phyloP scores from a whole-genome alignment of 768 basidiomycete genomes.

The Lepiota brunneoincarnata region DNA sequence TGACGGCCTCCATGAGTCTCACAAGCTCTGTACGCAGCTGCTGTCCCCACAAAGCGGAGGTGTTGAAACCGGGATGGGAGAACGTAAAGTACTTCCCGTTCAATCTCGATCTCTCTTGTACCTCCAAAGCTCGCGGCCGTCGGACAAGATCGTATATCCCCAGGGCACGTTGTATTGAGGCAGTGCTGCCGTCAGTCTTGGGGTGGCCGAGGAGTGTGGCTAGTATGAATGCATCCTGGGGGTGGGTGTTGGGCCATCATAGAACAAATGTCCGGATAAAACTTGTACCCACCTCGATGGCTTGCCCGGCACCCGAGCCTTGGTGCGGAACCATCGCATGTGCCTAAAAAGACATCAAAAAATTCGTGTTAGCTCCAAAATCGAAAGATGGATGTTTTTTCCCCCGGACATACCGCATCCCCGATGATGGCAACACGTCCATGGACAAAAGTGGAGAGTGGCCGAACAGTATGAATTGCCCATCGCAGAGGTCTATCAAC shows the following conservation, averaged over 20 bases:
- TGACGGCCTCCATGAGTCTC: constrained; percentile 38
- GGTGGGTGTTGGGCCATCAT: background rate
- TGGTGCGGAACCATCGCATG: constrained; percentile 56
- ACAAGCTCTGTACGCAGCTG: constrained; percentile 31
- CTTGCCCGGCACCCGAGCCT: constrained; percentile 58
- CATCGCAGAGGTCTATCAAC: constrained; percentile 52
- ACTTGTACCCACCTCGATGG: constrained; percentile 42
- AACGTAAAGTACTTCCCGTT: constrained; percentile 43
- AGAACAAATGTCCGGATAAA: background rate
- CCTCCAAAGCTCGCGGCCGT: constrained; percentile 40
- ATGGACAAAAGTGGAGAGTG: constrained; percentile 48
- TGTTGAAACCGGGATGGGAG: constrained; percentile 27
- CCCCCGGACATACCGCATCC: constrained; percentile 43
- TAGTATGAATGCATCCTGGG: constrained; percentile 51
- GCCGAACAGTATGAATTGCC: constrained; percentile 59
- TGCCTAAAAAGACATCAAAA: constrained; percentile 28
- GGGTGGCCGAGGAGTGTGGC: constrained; percentile 44
- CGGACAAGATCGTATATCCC: constrained; percentile 49
- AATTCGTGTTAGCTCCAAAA: constrained; percentile 1
- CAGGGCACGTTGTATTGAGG: constrained; percentile 30
- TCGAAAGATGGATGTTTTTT: background rate
- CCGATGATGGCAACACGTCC: constrained; percentile 48
- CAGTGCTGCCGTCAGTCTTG: constrained; percentile 36
- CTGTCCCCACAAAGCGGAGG: constrained; percentile 24
- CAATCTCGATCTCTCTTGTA: constrained; percentile 34